These are phyloP conservation scores for Trametes cingulata DNA, from an alignment of 768 basidiomycete species.

Conservation along the genomic window DNA sequence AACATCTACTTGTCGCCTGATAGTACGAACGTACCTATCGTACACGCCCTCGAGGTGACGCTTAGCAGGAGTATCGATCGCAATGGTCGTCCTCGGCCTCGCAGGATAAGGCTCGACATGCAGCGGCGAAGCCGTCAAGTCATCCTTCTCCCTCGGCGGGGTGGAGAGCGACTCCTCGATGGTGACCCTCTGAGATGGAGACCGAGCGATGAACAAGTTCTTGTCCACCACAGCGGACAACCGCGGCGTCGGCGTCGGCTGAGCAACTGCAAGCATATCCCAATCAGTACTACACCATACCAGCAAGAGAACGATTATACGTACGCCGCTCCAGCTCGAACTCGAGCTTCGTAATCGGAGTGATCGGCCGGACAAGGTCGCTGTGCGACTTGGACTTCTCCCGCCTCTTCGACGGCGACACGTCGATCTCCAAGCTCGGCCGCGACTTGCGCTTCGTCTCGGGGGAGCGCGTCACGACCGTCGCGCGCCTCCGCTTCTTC, in stretches of 20 bases:
- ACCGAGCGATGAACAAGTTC: conserved; percentile 64
- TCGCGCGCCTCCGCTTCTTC: conserved; percentile 49
- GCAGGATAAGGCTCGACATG: conserved; percentile 67
- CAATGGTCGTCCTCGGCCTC: conserved; percentile 38
- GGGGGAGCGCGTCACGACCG: conserved; percentile 67
- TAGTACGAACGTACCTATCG: conserved; percentile 46
- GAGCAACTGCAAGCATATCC: conserved; percentile 19
- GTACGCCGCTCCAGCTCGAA: conserved; percentile 64
- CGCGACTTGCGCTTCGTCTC: conserved; percentile 31
- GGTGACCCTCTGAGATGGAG: conserved; percentile 42
- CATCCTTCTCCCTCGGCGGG: conserved; percentile 48
- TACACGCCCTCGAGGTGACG: conserved; percentile 73
- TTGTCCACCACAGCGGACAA: conserved; percentile 71
- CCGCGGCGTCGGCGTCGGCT: conserved; percentile 37
- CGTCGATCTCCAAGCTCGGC: conserved; percentile 39
- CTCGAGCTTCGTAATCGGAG: conserved; percentile 63
- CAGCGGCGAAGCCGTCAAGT: conserved; percentile 59
- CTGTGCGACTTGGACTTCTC: conserved; percentile 70
- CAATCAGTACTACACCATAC: neutral
- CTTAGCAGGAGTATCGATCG: conserved; percentile 52
- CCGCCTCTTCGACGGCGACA: conserved; percentile 63
- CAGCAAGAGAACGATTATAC: conserved; percentile 25
- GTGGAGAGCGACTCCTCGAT: conserved; percentile 54
- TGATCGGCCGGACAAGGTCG: conserved; percentile 66
- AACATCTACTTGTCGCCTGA: neutral